Base-by-base conservation (phyloP, 805 yeast genomes). In the Saturnispora quitensis region DNA sequence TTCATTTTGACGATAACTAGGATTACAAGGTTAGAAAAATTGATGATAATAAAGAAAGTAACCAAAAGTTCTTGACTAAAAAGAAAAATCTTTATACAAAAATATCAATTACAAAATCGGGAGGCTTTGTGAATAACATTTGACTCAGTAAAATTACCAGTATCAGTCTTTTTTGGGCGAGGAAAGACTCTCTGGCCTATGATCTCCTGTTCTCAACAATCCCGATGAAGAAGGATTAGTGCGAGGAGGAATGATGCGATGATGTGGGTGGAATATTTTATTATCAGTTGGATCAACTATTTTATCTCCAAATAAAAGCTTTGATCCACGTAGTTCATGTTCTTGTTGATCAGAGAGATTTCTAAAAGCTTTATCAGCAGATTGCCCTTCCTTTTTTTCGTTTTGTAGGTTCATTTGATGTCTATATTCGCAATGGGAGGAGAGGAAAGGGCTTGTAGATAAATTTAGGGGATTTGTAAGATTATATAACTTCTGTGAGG, bases 241-340 rank as follows among this genome's bases (percentile, higher is more conserved):
- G 4, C n/a, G 15, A 10, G 18, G 36, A 28, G 43, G 43, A 34
- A 46, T 40, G 6, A 52, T 40, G 6, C 54, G 33, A 24, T 22
- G 36, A 36, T 55, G 58, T 9, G 58, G 58, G 24, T 43, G 38
- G 15, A 48, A 36, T 10, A 55, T 27, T 28, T 53, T 40, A 13
- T 43, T 33, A 48, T 57, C 59, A n/a, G 46, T 27, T n/a, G 55
- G 56, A 46, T 54, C 57, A 15, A 54, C 46, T 12, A 54, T 22
- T 31, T 56, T 57, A 45, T 51, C 49, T 1, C 60, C 60, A 34
- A 57, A 47, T 10, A 50, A 43, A 9, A 52, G 31, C 45, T 55
- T 55, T 9, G 53, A 47, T 8, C 58, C 58, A 38, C 24, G 22
- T n/a, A 38, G 42, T 24, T 38, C 24, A 4, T 5, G 20, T 12